Conservation (phyloP, 2,329 filamentous ascomycete genomes). For the Apiospora malaysiana region DNA sequence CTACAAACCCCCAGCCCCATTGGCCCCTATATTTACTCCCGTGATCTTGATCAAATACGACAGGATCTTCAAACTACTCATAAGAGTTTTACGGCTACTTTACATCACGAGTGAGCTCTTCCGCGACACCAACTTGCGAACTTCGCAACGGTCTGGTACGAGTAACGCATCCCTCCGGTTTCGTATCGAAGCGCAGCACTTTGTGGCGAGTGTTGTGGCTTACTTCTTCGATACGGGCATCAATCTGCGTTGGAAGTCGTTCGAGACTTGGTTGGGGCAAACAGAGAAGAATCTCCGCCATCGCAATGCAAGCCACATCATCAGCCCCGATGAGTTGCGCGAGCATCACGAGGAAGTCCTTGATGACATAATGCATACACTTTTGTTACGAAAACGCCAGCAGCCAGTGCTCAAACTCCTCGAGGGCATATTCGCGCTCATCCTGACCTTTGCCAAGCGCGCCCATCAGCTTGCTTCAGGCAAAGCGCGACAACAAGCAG, state of each 20-base stretch:
- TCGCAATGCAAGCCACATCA: conserved; percentile 36
- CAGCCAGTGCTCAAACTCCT: conserved; percentile 73
- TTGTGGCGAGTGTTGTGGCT: conserved; percentile 72
- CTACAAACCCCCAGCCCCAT: conserved; percentile 76
- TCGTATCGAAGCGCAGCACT: conserved; percentile 78
- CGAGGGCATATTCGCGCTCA: conserved; percentile 74
- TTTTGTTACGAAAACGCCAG: conserved; percentile 78
- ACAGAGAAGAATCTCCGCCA: conserved; percentile 63
- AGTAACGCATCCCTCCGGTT: conserved; percentile 63
- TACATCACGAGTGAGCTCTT: conserved; percentile 74
- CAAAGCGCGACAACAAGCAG: conserved; percentile 31
- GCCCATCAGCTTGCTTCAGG: conserved; percentile 48
- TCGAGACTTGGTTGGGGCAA: conserved; percentile 68
- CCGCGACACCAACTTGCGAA: conserved; percentile 56
- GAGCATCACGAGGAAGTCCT: conserved; percentile 75
- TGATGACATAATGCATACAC: conserved; percentile 74
- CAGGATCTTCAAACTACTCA: conserved; percentile 77
- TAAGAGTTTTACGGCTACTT: conserved; percentile 79
- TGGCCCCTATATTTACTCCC: conserved; percentile 76
- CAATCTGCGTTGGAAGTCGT: conserved; percentile 72
- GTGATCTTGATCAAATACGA: conserved; percentile 81
- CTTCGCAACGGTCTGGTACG: conserved; percentile 41
- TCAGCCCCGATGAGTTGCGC: conserved; percentile 70
- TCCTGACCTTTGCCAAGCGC: conserved; percentile 73
- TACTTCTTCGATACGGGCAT: conserved; percentile 86